Percentiles rank a stretch among this genome's conserved stretches.
phyloP scores from a whole-genome alignment of 306 rosid species.

The Ormosia semicastrata region DNA sequence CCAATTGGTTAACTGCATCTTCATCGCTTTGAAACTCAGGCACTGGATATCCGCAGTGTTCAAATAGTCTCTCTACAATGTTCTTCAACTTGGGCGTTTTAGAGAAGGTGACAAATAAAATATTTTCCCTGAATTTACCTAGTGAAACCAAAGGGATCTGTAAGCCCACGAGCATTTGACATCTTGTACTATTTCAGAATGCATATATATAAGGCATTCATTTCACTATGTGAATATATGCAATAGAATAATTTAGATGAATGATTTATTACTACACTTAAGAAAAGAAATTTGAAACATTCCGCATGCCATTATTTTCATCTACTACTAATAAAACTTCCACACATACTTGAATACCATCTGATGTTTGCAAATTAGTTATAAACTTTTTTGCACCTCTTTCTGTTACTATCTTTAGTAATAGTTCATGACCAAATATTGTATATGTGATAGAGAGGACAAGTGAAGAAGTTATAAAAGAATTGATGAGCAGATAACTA shows the following conservation, averaged over 20 bases:
- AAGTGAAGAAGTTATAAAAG: not conserved
- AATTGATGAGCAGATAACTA: not conserved
- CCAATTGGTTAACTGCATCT: constrained; percentile 16
- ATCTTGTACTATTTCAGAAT: not conserved
- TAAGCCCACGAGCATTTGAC: not conserved
- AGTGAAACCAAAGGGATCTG: not conserved
- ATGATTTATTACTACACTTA: not conserved
- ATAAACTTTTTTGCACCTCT: not conserved
- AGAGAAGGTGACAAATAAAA: constrained; percentile 36
- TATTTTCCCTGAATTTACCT: constrained; percentile 38
- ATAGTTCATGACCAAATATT: not conserved
- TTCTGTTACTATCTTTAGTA: not conserved
- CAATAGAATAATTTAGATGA: not conserved
- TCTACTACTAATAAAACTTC: not conserved
- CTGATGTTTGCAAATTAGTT: not conserved
- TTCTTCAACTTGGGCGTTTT: constrained; percentile 30
- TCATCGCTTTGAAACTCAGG: constrained; percentile 32
- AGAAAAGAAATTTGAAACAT: not conserved
- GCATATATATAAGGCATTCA: not conserved
- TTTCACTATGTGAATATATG: not conserved
- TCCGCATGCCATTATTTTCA: not conserved
- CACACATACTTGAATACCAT: not conserved
- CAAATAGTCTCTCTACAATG: constrained; percentile 31
- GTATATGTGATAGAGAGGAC: not conserved
- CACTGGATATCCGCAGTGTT: not conserved